Evolutionary conservation across 371 early-diverging fungal species (phyloP).

Genomic region (Syncephalastrum contaminatum): DNA sequence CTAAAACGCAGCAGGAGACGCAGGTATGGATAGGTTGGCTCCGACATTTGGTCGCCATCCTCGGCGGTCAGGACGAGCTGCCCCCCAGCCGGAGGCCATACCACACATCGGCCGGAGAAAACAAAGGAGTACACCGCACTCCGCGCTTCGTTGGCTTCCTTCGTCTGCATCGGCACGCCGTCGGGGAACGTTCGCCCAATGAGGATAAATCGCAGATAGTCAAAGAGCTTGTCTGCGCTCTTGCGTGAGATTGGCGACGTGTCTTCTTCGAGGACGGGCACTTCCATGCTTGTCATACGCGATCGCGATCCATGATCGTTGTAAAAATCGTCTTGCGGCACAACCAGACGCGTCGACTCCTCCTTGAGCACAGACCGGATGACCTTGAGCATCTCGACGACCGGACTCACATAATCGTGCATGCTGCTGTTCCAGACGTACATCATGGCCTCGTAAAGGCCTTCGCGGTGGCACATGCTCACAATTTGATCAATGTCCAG

Average conservation of each 20-base stretch:
- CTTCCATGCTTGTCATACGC: slow-evolving; percentile 14
- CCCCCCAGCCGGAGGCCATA: slow-evolving; percentile 70
- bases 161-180: slow-evolving; percentile 45
- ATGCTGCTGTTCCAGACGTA: slow-evolving; percentile 78
- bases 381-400: slow-evolving; percentile 70
- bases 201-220: slow-evolving; percentile 69
- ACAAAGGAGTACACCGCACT: slow-evolving; percentile 79
- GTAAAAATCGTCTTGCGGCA: slow-evolving; percentile 1
- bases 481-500: slow-evolving; percentile 77
- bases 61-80: slow-evolving; percentile 58
- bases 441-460: slow-evolving; percentile 73
- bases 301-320: not conserved
- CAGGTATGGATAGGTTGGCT: slow-evolving; percentile 78
- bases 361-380: slow-evolving; percentile 54
- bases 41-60: slow-evolving; percentile 52
- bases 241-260: slow-evolving; percentile 16
- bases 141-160: slow-evolving; percentile 65
- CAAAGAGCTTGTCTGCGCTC: slow-evolving; percentile 66
- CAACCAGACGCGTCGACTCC: slow-evolving; percentile 7
- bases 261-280: slow-evolving; percentile 12
- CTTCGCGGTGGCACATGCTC: slow-evolving; percentile 60
- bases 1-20: slow-evolving; percentile 66
- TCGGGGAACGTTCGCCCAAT: slow-evolving; percentile 77
- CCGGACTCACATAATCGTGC: slow-evolving; percentile 78
- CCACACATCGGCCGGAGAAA: slow-evolving; percentile 69